Base-by-base conservation (phyloP, 1,284 basidiomycete species). In the Ceratobasidium sp. region DNA sequence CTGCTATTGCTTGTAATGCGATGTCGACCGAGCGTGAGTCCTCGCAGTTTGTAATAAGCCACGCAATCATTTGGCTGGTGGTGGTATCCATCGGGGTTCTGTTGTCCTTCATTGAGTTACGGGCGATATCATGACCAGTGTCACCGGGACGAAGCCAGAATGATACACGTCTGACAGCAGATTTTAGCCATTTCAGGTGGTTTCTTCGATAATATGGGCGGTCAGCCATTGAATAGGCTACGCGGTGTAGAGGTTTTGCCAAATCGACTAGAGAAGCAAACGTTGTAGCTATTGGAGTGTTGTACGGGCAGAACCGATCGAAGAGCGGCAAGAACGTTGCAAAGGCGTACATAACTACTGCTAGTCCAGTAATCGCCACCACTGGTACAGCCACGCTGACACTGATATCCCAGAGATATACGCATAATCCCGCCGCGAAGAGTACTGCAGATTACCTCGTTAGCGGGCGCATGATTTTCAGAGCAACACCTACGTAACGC, bases 21-120 rank as follows among this genome's bases (percentile, higher is more conserved):
- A 44, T 40, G 26, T 56, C 67, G 0, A 56, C 67, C 1, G 67
- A 69, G 38, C 67, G 52, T 20, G 50, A 44, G 17, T 69, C 67
- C n/a, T 69, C 67, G 17, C 67, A 69, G 52, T 69, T 69, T 0
- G 28, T 12, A 10, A 69, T 57, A 12, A 69, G 2, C 67, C 67
- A 69, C 0, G 52, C 20, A 0, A 69, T 3, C 67, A 69, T 69
- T 13, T 54, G 38, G 15, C 67, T 69, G 2, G 67, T 69, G 23
- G 56, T 15, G 12, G 2, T 26, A 23, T 69, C 67, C 67, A 69
- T 69, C 1, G 67, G 52, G 38, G 33, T 26, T 7, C 17, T 20
- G 23, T 5, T 33, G 3, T 28, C 56, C 9, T 26, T 7, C 10
- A 26, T 6, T 1, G 3, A n/a, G 38, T 33, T 61, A 12, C 5